Evolutionary conservation across 768 basidiomycete species (phyloP), one percentile per base, ranked within the genome.

Genomic region (Wakefieldia striispora): DNA sequence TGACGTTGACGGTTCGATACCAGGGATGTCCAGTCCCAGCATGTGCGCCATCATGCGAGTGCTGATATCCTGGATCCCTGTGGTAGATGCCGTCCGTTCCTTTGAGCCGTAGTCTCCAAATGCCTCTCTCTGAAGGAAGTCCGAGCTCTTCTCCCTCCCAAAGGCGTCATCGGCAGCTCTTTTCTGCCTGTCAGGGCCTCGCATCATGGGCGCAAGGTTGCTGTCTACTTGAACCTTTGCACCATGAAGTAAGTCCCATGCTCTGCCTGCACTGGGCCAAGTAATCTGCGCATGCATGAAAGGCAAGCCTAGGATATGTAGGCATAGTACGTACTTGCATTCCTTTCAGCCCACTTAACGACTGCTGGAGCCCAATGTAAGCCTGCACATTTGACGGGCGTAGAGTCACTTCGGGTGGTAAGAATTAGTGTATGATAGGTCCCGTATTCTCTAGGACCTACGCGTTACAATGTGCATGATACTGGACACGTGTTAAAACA

Each of bases 381-480:
- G 84, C 84, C 61, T 89, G 85, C 3, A 86, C 73, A 59, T 84
- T 83, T 35, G 80, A 77, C 17, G 88, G 84, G n/a, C 80, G 79
- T 48, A 88, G 70, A 7, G 80, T 83, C 63, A 91, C 88, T 91
- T 56, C 6, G 43, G 48, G 33, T 38, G 50, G 40, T 48, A 59
- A 39, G 47, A 52, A 45, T 58, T n/a, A 53, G 53, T 23, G 19
- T 44, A 24, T 17, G 17, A 47, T 45, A 44, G 26, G 29, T 27
- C 44, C 40, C 6, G 7, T 40, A 23, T 20, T 17, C 44, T 51
- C 27, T 8, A 29, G 37, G 44, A 67, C 83, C 53, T 66, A 88
- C 88, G 61, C 16, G 86, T 86, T 56, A 87, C 70, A 37, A 88
- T 78, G 59, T 91, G 87, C 87, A 89, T 88, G 57, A 90, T 85